Percentiles rank a stretch among this genome's conserved stretches.
Conservation (phyloP, 2,329 filamentous ascomycete species). For the Diplocarpon rosae region DNA sequence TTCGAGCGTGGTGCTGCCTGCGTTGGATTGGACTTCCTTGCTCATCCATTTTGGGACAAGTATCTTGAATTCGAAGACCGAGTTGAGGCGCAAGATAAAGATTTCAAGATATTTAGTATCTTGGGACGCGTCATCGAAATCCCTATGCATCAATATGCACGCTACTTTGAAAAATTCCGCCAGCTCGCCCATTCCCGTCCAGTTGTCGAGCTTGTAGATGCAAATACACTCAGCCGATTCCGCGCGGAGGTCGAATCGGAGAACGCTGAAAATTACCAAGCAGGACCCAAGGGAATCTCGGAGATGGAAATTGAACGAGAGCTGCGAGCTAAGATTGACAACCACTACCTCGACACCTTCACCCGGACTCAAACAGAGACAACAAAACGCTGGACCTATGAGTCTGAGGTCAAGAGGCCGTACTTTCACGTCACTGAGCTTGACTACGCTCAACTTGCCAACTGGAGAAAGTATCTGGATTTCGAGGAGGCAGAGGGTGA, state of each 20-base stretch:
- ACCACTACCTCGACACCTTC: slow-evolving; percentile 71
- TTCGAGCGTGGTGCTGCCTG: slow-evolving; percentile 81
- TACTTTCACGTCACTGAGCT: slow-evolving; percentile 96
- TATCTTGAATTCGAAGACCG: slow-evolving; percentile 96
- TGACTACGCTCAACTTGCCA: slow-evolving; percentile 70
- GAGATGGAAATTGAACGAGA: slow-evolving; percentile 78
- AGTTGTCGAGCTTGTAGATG: slow-evolving; percentile 58
- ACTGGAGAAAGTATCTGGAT: slow-evolving; percentile 95
- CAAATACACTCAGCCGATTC: slow-evolving; percentile 57
- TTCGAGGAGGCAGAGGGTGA: slow-evolving; percentile 85
- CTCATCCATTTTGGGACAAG: slow-evolving; percentile 97
- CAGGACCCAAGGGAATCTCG: slow-evolving; percentile 39
- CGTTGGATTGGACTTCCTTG: slow-evolving; percentile 86
- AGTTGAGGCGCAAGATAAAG: slow-evolving; percentile 68
- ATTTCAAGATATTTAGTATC: slow-evolving; percentile 77
- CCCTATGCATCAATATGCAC: slow-evolving; percentile 89
- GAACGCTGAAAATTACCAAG: slow-evolving; percentile 36
- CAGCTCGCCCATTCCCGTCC: slow-evolving; percentile 63
- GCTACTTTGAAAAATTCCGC: slow-evolving; percentile 88
- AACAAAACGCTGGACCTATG: slow-evolving; percentile 87
- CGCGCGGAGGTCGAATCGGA: slow-evolving; percentile 63
- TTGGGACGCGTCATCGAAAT: slow-evolving; percentile 75
- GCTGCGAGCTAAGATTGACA: slow-evolving; percentile 68
- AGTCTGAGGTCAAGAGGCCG: slow-evolving; percentile 86
- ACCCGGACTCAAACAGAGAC: slow-evolving; percentile 75